phyloP scores from a whole-genome alignment of 2,329 filamentous ascomycete genomes.

The Fusarium sp. region DNA sequence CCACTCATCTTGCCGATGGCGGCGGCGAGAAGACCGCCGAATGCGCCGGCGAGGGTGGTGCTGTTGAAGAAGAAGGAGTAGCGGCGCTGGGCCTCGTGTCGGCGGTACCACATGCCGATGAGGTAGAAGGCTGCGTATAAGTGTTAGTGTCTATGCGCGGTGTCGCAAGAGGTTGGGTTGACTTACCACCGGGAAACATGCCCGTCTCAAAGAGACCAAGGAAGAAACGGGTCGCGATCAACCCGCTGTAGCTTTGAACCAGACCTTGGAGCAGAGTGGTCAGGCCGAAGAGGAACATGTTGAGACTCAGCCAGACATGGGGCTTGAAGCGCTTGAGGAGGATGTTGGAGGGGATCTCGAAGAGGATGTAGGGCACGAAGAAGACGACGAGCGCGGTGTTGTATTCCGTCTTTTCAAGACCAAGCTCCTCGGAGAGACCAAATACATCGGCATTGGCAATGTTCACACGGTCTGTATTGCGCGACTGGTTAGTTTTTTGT shows the following conservation, averaged over 20 bases:
- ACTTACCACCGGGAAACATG: slow-evolving; percentile 70
- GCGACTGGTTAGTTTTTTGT: neutral
- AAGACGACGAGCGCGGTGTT: slow-evolving; percentile 85
- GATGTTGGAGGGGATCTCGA: slow-evolving; percentile 77
- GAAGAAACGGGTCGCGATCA: slow-evolving; percentile 87
- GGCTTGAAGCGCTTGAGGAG: slow-evolving; percentile 74
- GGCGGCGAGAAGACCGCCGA: slow-evolving; percentile 86
- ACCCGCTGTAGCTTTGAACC: slow-evolving; percentile 80
- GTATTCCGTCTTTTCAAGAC: slow-evolving; percentile 71
- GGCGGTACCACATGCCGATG: slow-evolving; percentile 90
- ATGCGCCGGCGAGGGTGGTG: slow-evolving; percentile 83
- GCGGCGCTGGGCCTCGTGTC: slow-evolving; percentile 88
- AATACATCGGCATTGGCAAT: slow-evolving; percentile 83
- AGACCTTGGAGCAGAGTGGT: slow-evolving; percentile 82
- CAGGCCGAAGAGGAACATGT: slow-evolving; percentile 88
- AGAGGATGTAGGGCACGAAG: slow-evolving; percentile 81
- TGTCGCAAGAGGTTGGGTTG: neutral
- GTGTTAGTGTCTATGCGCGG: slow-evolving; percentile 56
- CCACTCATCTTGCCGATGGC: slow-evolving; percentile 92
- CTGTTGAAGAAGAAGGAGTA: slow-evolving; percentile 95
- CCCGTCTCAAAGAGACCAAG: slow-evolving; percentile 82
- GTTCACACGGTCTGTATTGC: slow-evolving; percentile 73
- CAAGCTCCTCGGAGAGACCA: slow-evolving; percentile 72
- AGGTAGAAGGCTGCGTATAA: slow-evolving; percentile 69
- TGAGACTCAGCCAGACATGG: slow-evolving; percentile 79